Evolutionary conservation across 2,329 filamentous ascomycete genomes (phyloP).

Genomic region (Verticillium isaacii): DNA sequence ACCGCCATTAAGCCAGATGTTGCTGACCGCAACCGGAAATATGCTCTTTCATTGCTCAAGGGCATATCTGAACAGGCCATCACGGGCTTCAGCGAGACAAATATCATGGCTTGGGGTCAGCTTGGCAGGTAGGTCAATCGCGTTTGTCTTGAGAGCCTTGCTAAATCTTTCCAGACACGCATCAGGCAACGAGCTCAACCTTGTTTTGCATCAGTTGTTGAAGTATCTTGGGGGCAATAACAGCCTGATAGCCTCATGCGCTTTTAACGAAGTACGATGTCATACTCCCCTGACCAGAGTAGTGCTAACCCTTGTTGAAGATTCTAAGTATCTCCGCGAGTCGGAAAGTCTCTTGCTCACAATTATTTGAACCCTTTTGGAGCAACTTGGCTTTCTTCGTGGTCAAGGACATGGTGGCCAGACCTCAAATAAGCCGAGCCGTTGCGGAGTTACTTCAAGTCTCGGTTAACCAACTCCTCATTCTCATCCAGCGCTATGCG

Average conservation of each 20-base stretch:
- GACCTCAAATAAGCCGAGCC: constrained; percentile 76
- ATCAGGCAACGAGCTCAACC: constrained; percentile 77
- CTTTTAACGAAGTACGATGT: constrained; percentile 68
- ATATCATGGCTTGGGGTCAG: constrained; percentile 81
- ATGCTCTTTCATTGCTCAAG: constrained; percentile 66
- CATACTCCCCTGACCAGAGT: neutral
- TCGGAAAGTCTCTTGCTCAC: constrained; percentile 56
- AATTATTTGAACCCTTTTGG: constrained; percentile 85
- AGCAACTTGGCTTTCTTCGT: constrained; percentile 75
- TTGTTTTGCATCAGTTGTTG: constrained; percentile 77
- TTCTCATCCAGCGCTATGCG: constrained; percentile 73
- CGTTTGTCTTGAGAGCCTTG: neutral
- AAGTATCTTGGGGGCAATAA: constrained; percentile 85
- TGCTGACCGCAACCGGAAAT: constrained; percentile 60
- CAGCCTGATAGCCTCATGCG: constrained; percentile 70
- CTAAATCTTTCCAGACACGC: constrained; percentile 46
- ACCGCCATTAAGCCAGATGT: constrained; percentile 32
- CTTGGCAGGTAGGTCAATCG: constrained; percentile 58
- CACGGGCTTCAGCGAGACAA: constrained; percentile 70
- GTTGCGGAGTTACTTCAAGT: constrained; percentile 79
- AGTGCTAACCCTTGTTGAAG: constrained; percentile 13
- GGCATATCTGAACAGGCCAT: constrained; percentile 66
- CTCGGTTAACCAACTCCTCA: constrained; percentile 67
- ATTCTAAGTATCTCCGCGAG: constrained; percentile 67
- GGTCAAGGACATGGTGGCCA: constrained; percentile 73